Evolutionary conservation across 176 grass and related monocot species (phyloP).

Genomic region (Miscanthus lutarioriparius): DNA sequence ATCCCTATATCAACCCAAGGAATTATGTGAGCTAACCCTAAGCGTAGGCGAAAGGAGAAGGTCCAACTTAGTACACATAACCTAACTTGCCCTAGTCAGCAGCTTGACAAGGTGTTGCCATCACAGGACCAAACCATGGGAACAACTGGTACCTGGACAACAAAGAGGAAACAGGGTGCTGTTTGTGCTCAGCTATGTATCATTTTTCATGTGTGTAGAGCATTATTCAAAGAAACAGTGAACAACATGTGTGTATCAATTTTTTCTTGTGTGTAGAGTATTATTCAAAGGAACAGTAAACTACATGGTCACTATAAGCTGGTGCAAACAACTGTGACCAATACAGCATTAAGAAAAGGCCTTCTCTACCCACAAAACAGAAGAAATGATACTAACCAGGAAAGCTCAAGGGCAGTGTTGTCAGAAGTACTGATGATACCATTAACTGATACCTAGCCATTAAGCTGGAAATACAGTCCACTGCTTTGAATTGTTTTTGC

Average conservation of each 20-base stretch:
- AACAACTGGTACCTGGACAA: constrained; percentile 54
- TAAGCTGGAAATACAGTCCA: constrained; percentile 58
- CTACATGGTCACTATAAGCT: not conserved
- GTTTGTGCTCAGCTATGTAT: constrained; percentile 5
- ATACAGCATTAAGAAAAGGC: constrained; percentile 8
- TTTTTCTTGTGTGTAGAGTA: constrained; percentile 29
- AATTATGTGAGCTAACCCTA: not conserved
- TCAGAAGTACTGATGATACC: constrained; percentile 91
- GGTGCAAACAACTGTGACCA: not conserved
- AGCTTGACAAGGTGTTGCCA: constrained; percentile 40
- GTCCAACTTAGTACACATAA: not conserved
- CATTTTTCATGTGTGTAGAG: constrained; percentile 41
- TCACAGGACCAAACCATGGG: constrained; percentile 55
- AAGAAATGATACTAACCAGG: constrained; percentile 54
- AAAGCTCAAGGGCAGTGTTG: constrained; percentile 87
- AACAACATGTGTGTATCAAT: not conserved
- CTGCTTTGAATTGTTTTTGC: constrained; percentile 42
- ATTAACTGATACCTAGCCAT: constrained; percentile 87
- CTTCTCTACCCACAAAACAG: constrained; percentile 1
- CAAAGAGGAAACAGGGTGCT: constrained; percentile 34
- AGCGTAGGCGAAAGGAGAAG: not conserved
- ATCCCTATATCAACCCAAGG: constrained; percentile 1
- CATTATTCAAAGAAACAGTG: constrained; percentile 23
- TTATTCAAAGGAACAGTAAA: constrained; percentile 14
- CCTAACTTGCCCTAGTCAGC: not conserved